Evolutionary conservation across 164 flowering plant genomes (phyloP).

Genomic region (grape (Vitis vinifera)): ASM3070453v1 NC_081815.1:2832501-2833000

Average conservation of each 20-base stretch:
- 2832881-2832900: conserved; percentile 45
- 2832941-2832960: conserved; percentile 20
- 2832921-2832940: conserved; percentile 59
- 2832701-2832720: conserved; percentile 39
- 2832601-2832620: conserved; percentile 39
- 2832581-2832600: conserved; percentile 55
- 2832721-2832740: conserved; percentile 14
- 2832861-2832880: conserved; percentile 73
- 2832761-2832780: conserved; percentile 49
- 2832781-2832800: conserved; percentile 69
- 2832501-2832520: conserved; percentile 21
- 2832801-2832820: conserved; percentile 80
- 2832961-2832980: conserved; percentile 18
- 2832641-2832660: conserved; percentile 63
- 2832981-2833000: conserved; percentile 71
- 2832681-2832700: conserved; percentile 58
- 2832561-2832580: conserved; percentile 79
- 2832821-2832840: conserved; percentile 71
- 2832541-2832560: conserved; percentile 74
- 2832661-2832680: conserved; percentile 71
- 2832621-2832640: conserved; percentile 84
- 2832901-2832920: conserved; percentile 37
- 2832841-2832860: conserved; percentile 76
- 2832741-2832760: conserved; percentile 53
- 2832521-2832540: conserved; percentile 16